phyloP scores from a whole-genome alignment of 2,329 filamentous ascomycete genomes.

The Penicillium sp. region DNA sequence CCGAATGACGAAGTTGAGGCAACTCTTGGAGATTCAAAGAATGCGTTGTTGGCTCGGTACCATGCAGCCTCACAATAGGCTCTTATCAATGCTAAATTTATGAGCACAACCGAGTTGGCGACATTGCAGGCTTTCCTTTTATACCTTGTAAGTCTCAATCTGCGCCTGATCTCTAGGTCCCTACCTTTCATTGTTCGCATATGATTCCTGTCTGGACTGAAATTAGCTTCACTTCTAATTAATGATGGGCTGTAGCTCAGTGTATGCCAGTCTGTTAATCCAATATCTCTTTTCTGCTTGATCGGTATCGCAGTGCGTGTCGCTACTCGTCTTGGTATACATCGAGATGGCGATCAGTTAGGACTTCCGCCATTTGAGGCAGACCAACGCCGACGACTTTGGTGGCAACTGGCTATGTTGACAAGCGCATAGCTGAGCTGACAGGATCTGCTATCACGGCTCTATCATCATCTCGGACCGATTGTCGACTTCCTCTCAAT shows the following conservation, averaged over 20 bases:
- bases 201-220: not conserved
- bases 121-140: constrained; percentile 53
- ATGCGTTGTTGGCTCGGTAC: constrained; percentile 37
- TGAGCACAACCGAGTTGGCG: constrained; percentile 35
- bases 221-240: not conserved
- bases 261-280: constrained; percentile 41
- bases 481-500: constrained; percentile 20
- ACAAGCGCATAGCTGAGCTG: constrained; percentile 66
- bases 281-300: constrained; percentile 52
- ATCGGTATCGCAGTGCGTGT: constrained; percentile 51
- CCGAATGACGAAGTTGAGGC: constrained; percentile 52
- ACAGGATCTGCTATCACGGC: constrained; percentile 47
- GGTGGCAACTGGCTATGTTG: constrained; percentile 69
- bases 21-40: constrained; percentile 31
- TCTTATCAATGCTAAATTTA: constrained; percentile 42
- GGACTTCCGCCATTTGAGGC: constrained; percentile 55
- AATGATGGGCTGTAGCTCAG: not conserved
- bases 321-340: constrained; percentile 64
- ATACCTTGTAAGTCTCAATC: constrained; percentile 46
- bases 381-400: constrained; percentile 66
- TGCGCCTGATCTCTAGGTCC: too few species aligned
- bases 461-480: constrained; percentile 18
- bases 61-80: constrained; percentile 45
- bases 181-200: not conserved
- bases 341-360: constrained; percentile 58